Conservation (phyloP, 2,329 filamentous ascomycete species). For the Hypoxylon sp. region DNA sequence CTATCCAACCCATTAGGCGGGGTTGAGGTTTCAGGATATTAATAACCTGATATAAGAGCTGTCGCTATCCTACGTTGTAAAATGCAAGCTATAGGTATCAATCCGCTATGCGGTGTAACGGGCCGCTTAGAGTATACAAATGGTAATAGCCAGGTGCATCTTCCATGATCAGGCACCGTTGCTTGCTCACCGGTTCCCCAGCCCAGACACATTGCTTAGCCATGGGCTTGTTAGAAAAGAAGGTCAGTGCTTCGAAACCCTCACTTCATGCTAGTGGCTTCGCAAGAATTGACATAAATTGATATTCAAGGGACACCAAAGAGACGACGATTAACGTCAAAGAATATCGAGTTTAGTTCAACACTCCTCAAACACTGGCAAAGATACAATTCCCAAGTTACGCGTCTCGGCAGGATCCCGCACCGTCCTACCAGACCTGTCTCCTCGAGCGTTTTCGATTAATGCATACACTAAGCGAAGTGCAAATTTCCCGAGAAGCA, state of each 20-base stretch:
- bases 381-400: neutral
- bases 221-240: neutral
- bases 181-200: neutral
- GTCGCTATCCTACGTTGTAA: too few relatives aligned
- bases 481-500: neutral
- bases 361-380: neutral
- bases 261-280: neutral
- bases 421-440: neutral
- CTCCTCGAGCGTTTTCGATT: neutral
- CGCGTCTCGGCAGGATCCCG: neutral
- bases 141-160: neutral
- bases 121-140: neutral
- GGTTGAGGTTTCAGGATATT: too few relatives aligned
- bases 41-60: too few relatives aligned
- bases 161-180: neutral
- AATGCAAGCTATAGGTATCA: neutral
- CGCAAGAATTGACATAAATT: constrained; percentile 1
- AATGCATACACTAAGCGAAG: neutral
- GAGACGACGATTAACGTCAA: neutral
- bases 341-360: neutral
- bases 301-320: neutral
- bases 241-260: constrained; percentile 3
- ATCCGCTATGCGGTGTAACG: neutral
- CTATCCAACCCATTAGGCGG: too few relatives aligned
- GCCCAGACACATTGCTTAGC: neutral